Conservation (phyloP, 805 yeast genomes). For the Wickerhamomyces strasburgensis region DNA sequence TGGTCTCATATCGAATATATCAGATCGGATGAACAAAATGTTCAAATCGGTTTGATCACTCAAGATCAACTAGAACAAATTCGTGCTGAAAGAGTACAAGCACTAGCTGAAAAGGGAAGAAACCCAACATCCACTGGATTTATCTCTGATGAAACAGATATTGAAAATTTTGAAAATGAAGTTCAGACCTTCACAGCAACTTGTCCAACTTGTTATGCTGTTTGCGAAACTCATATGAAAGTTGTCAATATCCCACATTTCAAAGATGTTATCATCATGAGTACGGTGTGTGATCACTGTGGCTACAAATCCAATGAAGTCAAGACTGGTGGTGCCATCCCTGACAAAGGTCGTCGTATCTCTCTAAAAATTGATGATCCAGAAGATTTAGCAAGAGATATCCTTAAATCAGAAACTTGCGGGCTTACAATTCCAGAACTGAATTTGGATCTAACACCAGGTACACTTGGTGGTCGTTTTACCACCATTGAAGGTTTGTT, state of each 20-base stretch:
- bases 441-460: slow-evolving; percentile 85
- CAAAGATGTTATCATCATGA: slow-evolving; percentile 95
- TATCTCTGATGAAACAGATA: slow-evolving; percentile 65
- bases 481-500: slow-evolving; percentile 94
- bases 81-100: slow-evolving; percentile 20
- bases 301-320: slow-evolving; percentile 97
- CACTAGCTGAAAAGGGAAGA: slow-evolving; percentile 22
- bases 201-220: slow-evolving; percentile 82
- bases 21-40: slow-evolving; percentile 86
- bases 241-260: slow-evolving; percentile 95
- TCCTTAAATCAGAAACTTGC: slow-evolving; percentile 92
- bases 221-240: slow-evolving; percentile 94
- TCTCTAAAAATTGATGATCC: slow-evolving; percentile 70
- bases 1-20: slow-evolving; percentile 82
- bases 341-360: slow-evolving; percentile 74
- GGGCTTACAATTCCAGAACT: slow-evolving; percentile 82
- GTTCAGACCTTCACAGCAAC: slow-evolving; percentile 91
- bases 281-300: slow-evolving; percentile 86
- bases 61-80: slow-evolving; percentile 46
- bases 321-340: slow-evolving; percentile 96
- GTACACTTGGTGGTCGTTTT: slow-evolving; percentile 96
- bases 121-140: slow-evolving; percentile 50
- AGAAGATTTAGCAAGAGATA: slow-evolving; percentile 91
- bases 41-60: slow-evolving; percentile 73
- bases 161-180: slow-evolving; percentile 82